Evolutionary conservation across 108 stramenopile genomes (phyloP).

Genomic region (Skeletonema tropicum): DNA sequence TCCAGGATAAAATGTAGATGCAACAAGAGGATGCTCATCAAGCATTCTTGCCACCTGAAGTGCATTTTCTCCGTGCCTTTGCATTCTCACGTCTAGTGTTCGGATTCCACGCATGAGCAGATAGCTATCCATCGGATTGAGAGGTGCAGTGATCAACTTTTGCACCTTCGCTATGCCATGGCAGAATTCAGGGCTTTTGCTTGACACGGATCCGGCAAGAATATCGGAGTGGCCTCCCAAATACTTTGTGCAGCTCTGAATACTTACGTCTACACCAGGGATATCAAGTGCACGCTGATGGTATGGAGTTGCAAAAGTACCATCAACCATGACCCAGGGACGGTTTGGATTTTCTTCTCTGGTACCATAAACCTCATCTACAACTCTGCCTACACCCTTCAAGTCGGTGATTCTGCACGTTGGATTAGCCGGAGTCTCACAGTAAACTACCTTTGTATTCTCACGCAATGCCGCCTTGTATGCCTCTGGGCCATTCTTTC

Average conservation of each 20-base stretch:
- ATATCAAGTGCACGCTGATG: constrained; percentile 63
- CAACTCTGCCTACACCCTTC: constrained; percentile 64
- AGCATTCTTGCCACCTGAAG: constrained; percentile 62
- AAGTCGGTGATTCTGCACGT: constrained; percentile 86
- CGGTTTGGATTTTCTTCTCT: constrained; percentile 38
- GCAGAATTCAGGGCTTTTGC: constrained; percentile 60
- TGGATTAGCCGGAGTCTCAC: constrained; percentile 93
- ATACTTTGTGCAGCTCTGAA: constrained; percentile 90
- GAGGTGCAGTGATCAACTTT: constrained; percentile 82
- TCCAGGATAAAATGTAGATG: constrained; percentile 64
- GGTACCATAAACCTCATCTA: constrained; percentile 54
- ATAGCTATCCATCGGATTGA: constrained; percentile 87
- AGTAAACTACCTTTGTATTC: constrained; percentile 79
- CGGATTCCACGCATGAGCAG: constrained; percentile 85
- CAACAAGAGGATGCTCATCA: constrained; percentile 63
- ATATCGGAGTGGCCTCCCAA: constrained; percentile 93
- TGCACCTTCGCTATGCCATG: constrained; percentile 76
- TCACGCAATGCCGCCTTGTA: constrained; percentile 46
- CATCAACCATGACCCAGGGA: constrained; percentile 77
- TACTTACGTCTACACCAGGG: constrained; percentile 84
- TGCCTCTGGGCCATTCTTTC: constrained; percentile 38
- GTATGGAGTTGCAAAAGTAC: constrained; percentile 81
- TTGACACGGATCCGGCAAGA: constrained; percentile 80
- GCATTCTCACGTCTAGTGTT: constrained; percentile 89
- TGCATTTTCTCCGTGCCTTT: constrained; percentile 66